phyloP scores from a whole-genome alignment of 306 rosid species.

The Cicer judaicum region DNA sequence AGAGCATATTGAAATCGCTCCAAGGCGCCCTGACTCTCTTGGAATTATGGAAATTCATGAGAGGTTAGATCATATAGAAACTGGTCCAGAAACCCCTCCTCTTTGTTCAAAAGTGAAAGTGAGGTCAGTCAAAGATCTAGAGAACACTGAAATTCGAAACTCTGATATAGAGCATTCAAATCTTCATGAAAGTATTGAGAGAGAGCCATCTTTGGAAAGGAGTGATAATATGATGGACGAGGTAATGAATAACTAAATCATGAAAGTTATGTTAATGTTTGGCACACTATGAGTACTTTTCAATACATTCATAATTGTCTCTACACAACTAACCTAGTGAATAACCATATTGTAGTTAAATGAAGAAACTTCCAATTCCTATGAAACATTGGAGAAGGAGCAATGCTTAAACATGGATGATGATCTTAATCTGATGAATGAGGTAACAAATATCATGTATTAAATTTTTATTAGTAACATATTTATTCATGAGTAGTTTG shows the following conservation, averaged over 20 bases:
- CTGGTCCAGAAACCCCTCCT: constrained; percentile 75
- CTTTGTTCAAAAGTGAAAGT: constrained; percentile 40
- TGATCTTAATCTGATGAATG: constrained; percentile 51
- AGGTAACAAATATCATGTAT: constrained; percentile 42
- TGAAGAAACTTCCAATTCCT: constrained; percentile 17
- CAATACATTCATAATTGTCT: constrained; percentile 24
- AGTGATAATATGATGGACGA: constrained; percentile 53
- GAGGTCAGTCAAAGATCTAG: constrained; percentile 49
- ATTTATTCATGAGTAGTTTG: constrained; percentile 17
- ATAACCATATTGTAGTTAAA: constrained; percentile 37
- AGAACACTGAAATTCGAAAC: constrained; percentile 46
- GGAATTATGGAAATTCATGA: constrained; percentile 36
- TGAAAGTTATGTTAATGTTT: constrained; percentile 31
- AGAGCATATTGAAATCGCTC: constrained; percentile 53
- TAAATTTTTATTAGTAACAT: background rate
- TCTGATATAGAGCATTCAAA: constrained; percentile 45
- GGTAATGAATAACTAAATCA: constrained; percentile 51
- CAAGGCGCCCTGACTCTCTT: constrained; percentile 36
- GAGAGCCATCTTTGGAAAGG: constrained; percentile 33
- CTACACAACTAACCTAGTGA: constrained; percentile 14
- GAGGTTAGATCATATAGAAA: constrained; percentile 42
- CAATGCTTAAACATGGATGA: constrained; percentile 40
- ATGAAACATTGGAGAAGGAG: constrained; percentile 42
- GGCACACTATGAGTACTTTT: background rate
- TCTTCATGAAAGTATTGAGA: constrained; percentile 39